These are phyloP conservation scores for Cladosporium sp. DNA, from an alignment of 2,329 filamentous ascomycete genomes.

Conservation along the genomic window DNA sequence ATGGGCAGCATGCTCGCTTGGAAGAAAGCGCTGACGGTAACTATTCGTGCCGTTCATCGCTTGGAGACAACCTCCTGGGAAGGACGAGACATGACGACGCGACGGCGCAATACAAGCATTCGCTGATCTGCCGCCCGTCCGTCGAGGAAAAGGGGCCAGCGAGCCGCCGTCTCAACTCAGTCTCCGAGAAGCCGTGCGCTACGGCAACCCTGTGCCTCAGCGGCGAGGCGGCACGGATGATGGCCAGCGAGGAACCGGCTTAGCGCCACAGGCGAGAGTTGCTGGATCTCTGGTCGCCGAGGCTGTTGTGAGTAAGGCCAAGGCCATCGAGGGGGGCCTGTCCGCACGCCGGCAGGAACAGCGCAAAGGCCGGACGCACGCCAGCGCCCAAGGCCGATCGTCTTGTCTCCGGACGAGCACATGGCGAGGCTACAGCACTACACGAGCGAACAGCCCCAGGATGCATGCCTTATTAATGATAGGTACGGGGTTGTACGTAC, in stretches of 20 bases:
- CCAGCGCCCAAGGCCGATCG: background rate
- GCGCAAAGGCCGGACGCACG: background rate
- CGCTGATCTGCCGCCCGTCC: slow-evolving; percentile 17
- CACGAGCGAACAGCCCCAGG: background rate
- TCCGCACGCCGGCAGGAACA: background rate
- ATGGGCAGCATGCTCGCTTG: slow-evolving; percentile 2
- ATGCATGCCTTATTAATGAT: background rate
- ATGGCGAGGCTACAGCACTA: background rate
- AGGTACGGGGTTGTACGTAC: background rate
- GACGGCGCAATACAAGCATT: slow-evolving; percentile 13
- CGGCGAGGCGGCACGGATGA: slow-evolving; percentile 15
- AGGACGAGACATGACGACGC: slow-evolving; percentile 9
- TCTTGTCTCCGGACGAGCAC: background rate
- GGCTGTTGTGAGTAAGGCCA: slow-evolving; percentile 5
- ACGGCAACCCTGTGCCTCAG: slow-evolving; percentile 10
- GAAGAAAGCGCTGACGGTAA: slow-evolving; percentile 1
- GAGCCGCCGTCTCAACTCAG: slow-evolving; percentile 6
- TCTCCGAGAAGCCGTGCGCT: slow-evolving; percentile 13
- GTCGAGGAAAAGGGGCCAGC: slow-evolving; percentile 10
- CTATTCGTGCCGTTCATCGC: background rate
- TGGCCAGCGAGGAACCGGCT: slow-evolving; percentile 8
- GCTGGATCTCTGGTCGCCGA: slow-evolving; percentile 3
- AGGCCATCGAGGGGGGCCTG: background rate
- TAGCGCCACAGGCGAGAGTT: slow-evolving; percentile 8
- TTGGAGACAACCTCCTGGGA: background rate